A percentile compares a stretch with the other conserved stretches of the same genome.
Conservation (phyloP, 2,329 filamentous ascomycete species). For the Microdochium nivale region DNA sequence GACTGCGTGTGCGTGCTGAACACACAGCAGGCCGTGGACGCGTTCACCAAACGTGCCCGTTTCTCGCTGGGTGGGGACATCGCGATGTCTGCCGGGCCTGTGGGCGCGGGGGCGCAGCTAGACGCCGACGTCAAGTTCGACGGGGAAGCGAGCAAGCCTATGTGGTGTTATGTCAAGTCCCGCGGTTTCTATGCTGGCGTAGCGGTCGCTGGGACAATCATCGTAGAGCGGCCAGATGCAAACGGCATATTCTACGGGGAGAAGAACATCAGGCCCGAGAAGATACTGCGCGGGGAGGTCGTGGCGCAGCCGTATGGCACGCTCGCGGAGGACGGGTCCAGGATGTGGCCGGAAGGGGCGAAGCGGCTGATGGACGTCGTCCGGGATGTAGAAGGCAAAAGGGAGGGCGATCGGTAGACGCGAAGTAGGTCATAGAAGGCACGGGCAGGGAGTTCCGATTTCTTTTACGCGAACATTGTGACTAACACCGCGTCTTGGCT, state of each 20-base stretch:
- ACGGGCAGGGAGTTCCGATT: no score
- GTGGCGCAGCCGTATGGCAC: conserved; percentile 20
- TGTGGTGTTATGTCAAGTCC: conserved; percentile 84
- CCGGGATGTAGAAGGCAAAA: conserved; percentile 25
- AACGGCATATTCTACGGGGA: conserved; percentile 81
- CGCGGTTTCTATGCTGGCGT: conserved; percentile 82
- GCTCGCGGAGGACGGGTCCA: conserved; percentile 20
- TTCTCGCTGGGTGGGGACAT: conserved; percentile 73
- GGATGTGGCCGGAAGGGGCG: conserved; percentile 29
- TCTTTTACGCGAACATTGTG: no score
- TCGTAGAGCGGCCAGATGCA: conserved; percentile 80
- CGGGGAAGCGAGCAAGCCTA: conserved; percentile 35
- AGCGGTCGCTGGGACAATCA: conserved; percentile 77
- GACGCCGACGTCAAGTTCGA: conserved; percentile 37
- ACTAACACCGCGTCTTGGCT: no score
- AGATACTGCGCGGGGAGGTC: conserved; percentile 37
- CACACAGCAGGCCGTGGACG: conserved; percentile 62
- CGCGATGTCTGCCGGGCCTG: conserved; percentile 61
- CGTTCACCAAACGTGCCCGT: conserved; percentile 61
- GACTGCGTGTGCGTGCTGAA: conserved; percentile 87
- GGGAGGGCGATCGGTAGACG: conserved; percentile 1
- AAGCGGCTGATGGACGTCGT: conserved; percentile 29
- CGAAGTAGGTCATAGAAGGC: no score
- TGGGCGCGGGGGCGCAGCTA: conserved; percentile 64
- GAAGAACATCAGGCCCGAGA: conserved; percentile 31